A percentile compares a stretch with the other conserved stretches of the same genome.
Conservation (phyloP, 83 land plant genomes). For the Thuja plicata region DNA sequence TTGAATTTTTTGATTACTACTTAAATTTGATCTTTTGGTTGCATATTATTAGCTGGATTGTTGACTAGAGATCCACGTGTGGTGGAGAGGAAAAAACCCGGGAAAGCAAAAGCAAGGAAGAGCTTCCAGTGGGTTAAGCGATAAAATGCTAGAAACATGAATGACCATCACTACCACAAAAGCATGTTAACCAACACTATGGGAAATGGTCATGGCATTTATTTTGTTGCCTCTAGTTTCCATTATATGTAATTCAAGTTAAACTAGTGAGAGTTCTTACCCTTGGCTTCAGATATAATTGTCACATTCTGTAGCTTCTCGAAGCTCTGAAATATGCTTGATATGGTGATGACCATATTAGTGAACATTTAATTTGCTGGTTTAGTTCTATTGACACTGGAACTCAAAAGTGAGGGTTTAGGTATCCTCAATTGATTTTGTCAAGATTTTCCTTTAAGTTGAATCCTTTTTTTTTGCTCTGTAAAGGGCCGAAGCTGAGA, state of each 20-base stretch:
- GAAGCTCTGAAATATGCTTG: neutral
- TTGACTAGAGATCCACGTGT: slow-evolving; percentile 86
- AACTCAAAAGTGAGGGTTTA: neutral
- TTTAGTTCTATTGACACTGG: neutral
- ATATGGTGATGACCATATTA: neutral
- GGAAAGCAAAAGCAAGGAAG: slow-evolving; percentile 94
- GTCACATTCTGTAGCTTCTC: neutral
- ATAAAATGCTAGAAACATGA: slow-evolving; percentile 21
- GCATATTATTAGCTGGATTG: slow-evolving; percentile 62
- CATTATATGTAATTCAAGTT: neutral
- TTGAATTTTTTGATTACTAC: neutral
- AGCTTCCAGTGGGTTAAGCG: slow-evolving; percentile 97
- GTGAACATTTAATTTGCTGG: neutral
- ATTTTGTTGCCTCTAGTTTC: neutral
- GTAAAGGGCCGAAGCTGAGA: too few species aligned
- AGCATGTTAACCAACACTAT: neutral
- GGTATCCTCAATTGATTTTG: neutral
- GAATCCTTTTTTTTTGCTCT: too few species aligned
- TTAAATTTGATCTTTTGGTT: slow-evolving; percentile 4
- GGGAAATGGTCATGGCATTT: neutral
- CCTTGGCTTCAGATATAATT: neutral
- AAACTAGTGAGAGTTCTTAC: neutral
- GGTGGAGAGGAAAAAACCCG: slow-evolving; percentile 96
- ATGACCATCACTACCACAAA: neutral
- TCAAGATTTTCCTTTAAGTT: neutral